Evolutionary conservation across 2,329 filamentous ascomycete genomes (phyloP), one percentile per base, ranked within the genome.

Genomic region (Neofusicoccum cordaticola): DNA sequence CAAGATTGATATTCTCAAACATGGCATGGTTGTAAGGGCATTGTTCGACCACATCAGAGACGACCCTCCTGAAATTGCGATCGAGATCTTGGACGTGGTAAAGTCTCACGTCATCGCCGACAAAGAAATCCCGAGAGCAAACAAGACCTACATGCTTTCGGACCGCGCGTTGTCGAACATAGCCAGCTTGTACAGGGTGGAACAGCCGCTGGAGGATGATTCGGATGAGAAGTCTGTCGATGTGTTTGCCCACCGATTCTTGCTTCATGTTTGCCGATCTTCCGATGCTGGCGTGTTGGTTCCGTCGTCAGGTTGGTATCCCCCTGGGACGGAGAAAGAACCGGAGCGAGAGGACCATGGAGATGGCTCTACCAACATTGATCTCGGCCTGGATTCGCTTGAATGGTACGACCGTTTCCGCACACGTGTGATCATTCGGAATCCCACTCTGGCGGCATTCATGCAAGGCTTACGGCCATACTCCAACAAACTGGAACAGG

Each of bases 251-350:
- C 92, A 97, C 68, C 84, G 88, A 1, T 91, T 98, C 68, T 80
- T 99, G 51, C 77, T 89, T 56, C 82, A 87, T 41, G 84, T 90
- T 3, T 97, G 93, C 77, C 96, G 91, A 1, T 88, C 86, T 47
- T 81, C 88, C 0, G 84, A 83, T 3, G 87, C 89, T 57, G 95
- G 94, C 13, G 84, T 96, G 2, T 80, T 97, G 61, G 85, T 93
- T 62, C 85, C 88, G 3, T 89, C 91, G 65, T 87, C 86, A 41
- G 93, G 93, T n/a, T 91, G 92, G 77, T 98, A 98, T 75, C 91
- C 93, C 6, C 86, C 88, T 45, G 85, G 86, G 12, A 80, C 84
- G 52, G 87, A 90, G 66, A 82, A 87, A 2, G 86, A 90, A 62
- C 19, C 76, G 79, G 69, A 75, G 69, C 65, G 69, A 64, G 50